Base-by-base conservation (phyloP, 2,329 filamentous ascomycete species). In the Aspergillus quadrilineatus region DNA sequence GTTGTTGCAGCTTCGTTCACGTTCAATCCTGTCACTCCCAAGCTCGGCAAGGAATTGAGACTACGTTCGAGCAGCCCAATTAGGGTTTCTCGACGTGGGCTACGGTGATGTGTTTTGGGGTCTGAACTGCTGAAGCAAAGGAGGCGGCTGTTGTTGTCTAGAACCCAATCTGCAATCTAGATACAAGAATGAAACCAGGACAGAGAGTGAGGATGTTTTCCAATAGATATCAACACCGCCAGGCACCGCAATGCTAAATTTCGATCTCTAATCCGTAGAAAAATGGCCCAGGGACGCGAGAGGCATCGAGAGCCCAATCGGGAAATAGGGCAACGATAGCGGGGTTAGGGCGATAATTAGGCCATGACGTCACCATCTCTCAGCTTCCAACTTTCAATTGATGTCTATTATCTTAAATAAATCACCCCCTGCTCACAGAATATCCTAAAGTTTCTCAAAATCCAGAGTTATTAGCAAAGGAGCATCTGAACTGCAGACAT, bases 401-500 rank as follows among this genome's bases (percentile, higher is more conserved):
- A 8, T 12, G 6, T 43, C 17, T 9, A 15, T 22, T 22, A 22
- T 22, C 3, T 22, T 22, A 22, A 22, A 22, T 22, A 22, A 22
- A 22, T 22, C 22, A 22, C 22, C 22, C 3, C 22, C 22, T 22
- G 22, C 22, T 22, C 22, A 22, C 22, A 22, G 2, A 22, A 3
- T 22, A 22, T 22, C 22, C 22, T 22, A 22, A 3, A 22, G 22
- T 3, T 7, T 12, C 6, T 29, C 46, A 49, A 39, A 8, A 12
- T 28, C n/a, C 4, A 8, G 3, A 12, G 22, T 22, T 22, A 22
- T 22, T 22, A 22, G 2, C 22, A 22, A 26, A n/a, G 7, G 2
- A 15, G 6, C 8, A 4, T 15, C 12, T 5, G 14, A 1, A 28
- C 70, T 69, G 59, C 67, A 46, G 77, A 82, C 57, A 77, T 78